Evolutionary conservation across 257 asterid species (phyloP).

Genomic region (Ligustrum vulgare): DNA sequence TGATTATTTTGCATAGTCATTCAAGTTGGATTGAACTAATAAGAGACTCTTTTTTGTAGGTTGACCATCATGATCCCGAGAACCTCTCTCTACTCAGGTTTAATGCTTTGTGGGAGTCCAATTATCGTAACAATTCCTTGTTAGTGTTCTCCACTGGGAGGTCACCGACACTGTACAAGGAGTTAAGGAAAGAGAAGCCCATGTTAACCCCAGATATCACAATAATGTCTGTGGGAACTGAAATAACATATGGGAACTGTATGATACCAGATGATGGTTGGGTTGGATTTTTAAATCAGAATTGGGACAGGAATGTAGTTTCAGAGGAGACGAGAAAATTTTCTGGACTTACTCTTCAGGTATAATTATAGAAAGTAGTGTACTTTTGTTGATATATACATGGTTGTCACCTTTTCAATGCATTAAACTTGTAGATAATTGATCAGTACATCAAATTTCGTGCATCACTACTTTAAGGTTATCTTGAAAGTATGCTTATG

Average conservation of each 20-base stretch:
- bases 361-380: constrained; percentile 27
- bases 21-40: constrained; percentile 21
- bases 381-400: not conserved
- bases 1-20: constrained; percentile 3
- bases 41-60: constrained; percentile 49
- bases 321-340: constrained; percentile 69
- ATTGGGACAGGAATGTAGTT: constrained; percentile 86
- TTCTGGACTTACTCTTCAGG: constrained; percentile 85
- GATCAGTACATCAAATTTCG: too few relatives aligned
- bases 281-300: constrained; percentile 74
- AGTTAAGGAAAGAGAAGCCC: constrained; percentile 95
- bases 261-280: constrained; percentile 96
- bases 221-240: constrained; percentile 96
- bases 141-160: constrained; percentile 97
- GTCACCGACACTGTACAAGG: constrained; percentile 89
- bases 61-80: constrained; percentile 84
- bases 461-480: not conserved
- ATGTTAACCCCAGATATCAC: constrained; percentile 95
- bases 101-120: constrained; percentile 93
- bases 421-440: constrained; percentile 7
- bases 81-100: constrained; percentile 83
- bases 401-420: not conserved
- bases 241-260: constrained; percentile 90
- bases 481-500: not conserved
- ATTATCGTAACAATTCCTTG: constrained; percentile 74